phyloP scores from a whole-genome alignment of 2,329 filamentous ascomycete genomes.

The Pestalotiopsis sp. region DNA sequence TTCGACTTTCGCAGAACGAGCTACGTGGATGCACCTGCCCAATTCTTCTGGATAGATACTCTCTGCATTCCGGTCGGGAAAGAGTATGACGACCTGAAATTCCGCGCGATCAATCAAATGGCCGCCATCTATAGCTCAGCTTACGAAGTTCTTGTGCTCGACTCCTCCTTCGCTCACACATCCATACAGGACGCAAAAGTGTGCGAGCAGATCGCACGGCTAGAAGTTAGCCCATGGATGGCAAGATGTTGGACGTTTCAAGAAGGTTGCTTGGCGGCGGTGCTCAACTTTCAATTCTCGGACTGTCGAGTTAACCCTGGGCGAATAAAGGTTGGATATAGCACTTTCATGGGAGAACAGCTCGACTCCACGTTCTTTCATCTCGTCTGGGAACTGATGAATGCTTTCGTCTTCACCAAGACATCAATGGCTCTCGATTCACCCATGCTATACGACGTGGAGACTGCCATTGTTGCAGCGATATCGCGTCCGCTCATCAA shows the following conservation, averaged over 20 bases:
- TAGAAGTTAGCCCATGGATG: background rate
- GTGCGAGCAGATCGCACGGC: background rate
- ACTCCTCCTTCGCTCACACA: background rate
- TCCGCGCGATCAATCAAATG: background rate
- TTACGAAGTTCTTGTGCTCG: background rate
- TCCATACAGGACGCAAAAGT: background rate
- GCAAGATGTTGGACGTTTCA: background rate
- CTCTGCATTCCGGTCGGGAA: background rate
- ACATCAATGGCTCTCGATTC: no score
- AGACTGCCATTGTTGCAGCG: background rate
- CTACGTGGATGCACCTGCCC: background rate
- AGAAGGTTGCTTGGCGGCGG: background rate
- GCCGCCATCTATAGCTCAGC: background rate
- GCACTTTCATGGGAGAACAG: background rate
- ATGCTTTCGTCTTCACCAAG: no score
- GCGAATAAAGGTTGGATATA: background rate
- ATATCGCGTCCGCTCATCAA: background rate
- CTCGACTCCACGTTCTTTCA: background rate
- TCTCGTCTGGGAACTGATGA: background rate
- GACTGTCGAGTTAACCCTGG: background rate
- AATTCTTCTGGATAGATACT: slow-evolving; percentile 1
- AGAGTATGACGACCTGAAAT: background rate
- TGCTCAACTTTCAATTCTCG: background rate
- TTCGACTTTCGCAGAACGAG: background rate
- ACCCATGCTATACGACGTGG: background rate